Evolutionary conservation across 176 grass and related monocot species (phyloP), one percentile per base, ranked within the genome.

Genomic region (Alloteropsis semialata): DNA sequence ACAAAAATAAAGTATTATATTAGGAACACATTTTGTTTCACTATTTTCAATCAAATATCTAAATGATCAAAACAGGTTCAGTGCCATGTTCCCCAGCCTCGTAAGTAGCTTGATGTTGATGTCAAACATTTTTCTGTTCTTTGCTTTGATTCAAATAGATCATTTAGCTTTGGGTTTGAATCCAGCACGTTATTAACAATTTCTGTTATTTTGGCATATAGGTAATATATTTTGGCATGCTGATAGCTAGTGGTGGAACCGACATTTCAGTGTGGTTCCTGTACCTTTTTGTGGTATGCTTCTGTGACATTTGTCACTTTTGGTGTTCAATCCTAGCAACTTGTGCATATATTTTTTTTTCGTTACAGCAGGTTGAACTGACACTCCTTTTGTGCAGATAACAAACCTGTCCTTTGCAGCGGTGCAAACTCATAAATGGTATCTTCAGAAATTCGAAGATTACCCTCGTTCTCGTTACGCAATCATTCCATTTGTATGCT

Each of bases 391-490:
- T 68, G 27, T 46, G 74, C 88, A 95, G 96, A 91, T 92, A 84
- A 76, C 88, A 39, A 98, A 98, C 43, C 41, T 98, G 39, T 84
- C 78, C 6, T 93, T 95, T 82, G 90, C 90, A 36, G 96, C 92
- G 5, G 82, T 84, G 58, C 78, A 98, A 88, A 98, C 90, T 46
- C 96, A 98, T 73, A 89, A 78, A 86, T 98, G 92, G 92, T 98
- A 98, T 45, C 85, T 86, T 77, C 86, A 91, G 49, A 98, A 98
- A 48, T 98, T 98, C 82, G 96, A 98, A 51, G 86, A 91, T 69
- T 98, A 98, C 75, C 90, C 96, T 44, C 65, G 80, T 65, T 87
- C 45, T 66, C 85, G 88, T 11, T 88, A 84, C 44, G 96, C 96
- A 12, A 93, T 95, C 44, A 93, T 95, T 72, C 92, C 95, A 71